Percentiles rank a stretch among this genome's conserved stretches.
phyloP scores from a whole-genome alignment of 2,329 filamentous ascomycete species.

The Fulvia fulva region DNA sequence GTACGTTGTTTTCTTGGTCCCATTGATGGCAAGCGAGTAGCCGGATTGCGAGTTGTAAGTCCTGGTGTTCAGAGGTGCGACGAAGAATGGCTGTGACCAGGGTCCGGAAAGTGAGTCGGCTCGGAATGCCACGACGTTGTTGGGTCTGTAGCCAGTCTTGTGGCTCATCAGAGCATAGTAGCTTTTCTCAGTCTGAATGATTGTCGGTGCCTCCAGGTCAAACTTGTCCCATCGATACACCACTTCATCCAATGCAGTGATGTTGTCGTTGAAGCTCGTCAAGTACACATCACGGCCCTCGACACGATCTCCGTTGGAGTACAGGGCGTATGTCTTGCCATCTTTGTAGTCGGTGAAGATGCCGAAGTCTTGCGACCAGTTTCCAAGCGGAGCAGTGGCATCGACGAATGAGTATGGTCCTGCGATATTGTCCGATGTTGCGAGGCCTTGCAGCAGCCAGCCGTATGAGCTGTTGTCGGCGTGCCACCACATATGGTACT shows the following conservation, averaged over 20 bases:
- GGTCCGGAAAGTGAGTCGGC: constrained; percentile 55
- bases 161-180: constrained; percentile 61
- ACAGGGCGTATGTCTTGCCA: constrained; percentile 53
- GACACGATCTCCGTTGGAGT: constrained; percentile 55
- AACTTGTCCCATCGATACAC: constrained; percentile 56
- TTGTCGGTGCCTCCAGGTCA: constrained; percentile 58
- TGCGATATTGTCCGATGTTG: constrained; percentile 49
- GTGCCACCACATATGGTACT: constrained; percentile 63
- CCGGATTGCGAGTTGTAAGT: constrained; percentile 60
- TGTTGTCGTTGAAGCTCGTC: constrained; percentile 50
- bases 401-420: constrained; percentile 55
- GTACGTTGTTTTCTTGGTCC: constrained; percentile 34
- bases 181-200: constrained; percentile 57
- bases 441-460: constrained; percentile 54
- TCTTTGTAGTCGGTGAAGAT: constrained; percentile 59
- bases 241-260: constrained; percentile 51
- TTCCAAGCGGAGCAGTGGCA: constrained; percentile 54
- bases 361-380: constrained; percentile 62
- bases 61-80: constrained; percentile 53
- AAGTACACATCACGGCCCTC: constrained; percentile 57
- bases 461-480: constrained; percentile 57
- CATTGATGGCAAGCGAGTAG: constrained; percentile 51
- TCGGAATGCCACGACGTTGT: constrained; percentile 58
- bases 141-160: constrained; percentile 61
- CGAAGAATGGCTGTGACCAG: constrained; percentile 59